Evolutionary conservation across 73 alveolate species (phyloP).

Genomic region (Paramecium primaurelia): DNA sequence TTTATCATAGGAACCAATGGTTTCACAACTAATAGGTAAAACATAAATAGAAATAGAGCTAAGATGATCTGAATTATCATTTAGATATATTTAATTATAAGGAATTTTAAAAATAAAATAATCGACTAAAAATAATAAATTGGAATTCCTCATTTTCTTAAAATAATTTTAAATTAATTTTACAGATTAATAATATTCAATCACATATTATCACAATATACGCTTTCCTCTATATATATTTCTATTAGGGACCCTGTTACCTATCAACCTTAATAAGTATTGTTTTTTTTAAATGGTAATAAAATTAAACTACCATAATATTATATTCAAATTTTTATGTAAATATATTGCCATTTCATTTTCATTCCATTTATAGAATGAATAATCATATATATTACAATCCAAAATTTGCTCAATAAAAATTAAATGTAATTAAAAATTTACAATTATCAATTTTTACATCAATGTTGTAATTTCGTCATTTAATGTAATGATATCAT

Average conservation of each 20-base stretch:
- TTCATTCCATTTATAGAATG: background rate
- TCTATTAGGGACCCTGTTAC: background rate
- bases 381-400: background rate
- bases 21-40: background rate
- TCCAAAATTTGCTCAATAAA: background rate
- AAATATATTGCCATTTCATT: background rate
- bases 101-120: background rate
- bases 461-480: background rate
- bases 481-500: background rate
- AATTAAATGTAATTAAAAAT: background rate
- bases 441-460: background rate
- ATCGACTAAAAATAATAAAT: background rate
- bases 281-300: too few species aligned
- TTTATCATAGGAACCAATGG: constrained; percentile 15
- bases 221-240: background rate
- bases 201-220: background rate
- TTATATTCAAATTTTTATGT: background rate
- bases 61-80: background rate
- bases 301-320: background rate
- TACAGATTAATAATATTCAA: background rate
- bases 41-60: background rate
- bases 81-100: background rate
- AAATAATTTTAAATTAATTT: background rate
- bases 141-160: background rate
- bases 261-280: too few species aligned